Evolutionary conservation across 2,329 filamentous ascomycete species (phyloP).

Genomic region (Aspergillus felis): DNA sequence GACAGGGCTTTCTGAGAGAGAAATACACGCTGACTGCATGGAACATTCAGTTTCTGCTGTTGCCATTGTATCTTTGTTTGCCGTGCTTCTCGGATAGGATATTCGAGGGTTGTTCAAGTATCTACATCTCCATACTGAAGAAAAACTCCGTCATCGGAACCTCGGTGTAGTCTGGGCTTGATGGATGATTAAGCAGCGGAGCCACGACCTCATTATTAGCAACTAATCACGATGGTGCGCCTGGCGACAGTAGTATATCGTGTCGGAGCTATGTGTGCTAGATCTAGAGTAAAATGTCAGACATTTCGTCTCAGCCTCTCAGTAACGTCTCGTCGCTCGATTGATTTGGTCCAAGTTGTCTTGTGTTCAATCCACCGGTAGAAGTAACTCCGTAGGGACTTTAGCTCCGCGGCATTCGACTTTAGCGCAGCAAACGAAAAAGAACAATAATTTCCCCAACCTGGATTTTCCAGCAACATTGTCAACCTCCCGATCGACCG

Average conservation of each 20-base stretch:
- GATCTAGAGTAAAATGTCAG: neutral
- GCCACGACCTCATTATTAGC: neutral
- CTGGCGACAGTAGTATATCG: neutral
- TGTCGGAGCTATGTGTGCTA: neutral
- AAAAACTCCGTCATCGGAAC: neutral
- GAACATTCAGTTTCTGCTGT: neutral
- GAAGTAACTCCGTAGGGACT: neutral
- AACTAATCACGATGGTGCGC: neutral
- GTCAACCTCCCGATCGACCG: conserved; percentile 3
- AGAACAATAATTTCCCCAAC: neutral
- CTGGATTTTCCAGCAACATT: neutral
- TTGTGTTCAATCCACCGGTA: neutral
- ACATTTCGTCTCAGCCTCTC: neutral
- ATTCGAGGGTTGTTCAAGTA: neutral
- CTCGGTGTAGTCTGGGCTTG: neutral
- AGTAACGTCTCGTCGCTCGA: neutral
- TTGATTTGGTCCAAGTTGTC: neutral
- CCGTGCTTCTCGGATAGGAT: neutral
- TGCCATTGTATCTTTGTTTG: neutral
- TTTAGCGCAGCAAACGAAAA: neutral
- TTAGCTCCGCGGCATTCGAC: neutral
- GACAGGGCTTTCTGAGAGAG: neutral
- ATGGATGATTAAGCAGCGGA: neutral
- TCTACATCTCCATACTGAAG: neutral
- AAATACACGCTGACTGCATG: neutral